phyloP scores from a whole-genome alignment of 371 early-diverging fungal genomes.

The Mortierella sp. region DNA sequence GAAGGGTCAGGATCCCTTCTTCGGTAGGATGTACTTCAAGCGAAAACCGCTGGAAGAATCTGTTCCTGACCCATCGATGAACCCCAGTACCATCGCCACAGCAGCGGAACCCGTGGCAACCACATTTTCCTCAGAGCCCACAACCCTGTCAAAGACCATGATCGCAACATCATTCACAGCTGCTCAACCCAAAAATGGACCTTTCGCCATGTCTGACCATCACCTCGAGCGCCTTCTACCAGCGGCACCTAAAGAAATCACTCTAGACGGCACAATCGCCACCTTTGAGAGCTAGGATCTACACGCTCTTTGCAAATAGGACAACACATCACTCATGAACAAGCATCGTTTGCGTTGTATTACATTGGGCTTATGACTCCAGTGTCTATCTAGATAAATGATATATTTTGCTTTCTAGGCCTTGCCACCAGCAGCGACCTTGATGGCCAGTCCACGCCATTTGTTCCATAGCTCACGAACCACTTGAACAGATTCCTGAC shows the following conservation, averaged over 20 bases:
- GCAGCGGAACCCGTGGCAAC: not conserved
- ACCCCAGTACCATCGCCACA: not conserved
- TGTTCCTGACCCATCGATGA: not conserved
- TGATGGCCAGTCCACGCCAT: conserved; percentile 16
- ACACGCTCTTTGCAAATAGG: not conserved
- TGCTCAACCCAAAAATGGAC: conserved; percentile 35
- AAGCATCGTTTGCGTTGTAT: too few relatives aligned
- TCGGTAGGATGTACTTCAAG: conserved; percentile 38
- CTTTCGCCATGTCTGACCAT: conserved; percentile 28
- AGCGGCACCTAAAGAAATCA: conserved; percentile 19
- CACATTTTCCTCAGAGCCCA: not conserved
- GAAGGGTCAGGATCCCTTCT: conserved; percentile 45
- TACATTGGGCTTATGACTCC: too few relatives aligned
- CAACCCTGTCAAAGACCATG: conserved; percentile 30
- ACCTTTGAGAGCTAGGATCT: conserved; percentile 26
- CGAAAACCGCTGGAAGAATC: conserved; percentile 23
- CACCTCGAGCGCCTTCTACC: conserved; percentile 16
- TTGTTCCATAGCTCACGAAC: conserved; percentile 30
- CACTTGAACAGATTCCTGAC: conserved; percentile 35
- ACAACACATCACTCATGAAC: too few relatives aligned
- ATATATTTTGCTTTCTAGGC: conserved; percentile 10
- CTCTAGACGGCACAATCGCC: conserved; percentile 39
- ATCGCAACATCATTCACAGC: conserved; percentile 17
- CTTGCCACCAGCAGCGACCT: conserved; percentile 29
- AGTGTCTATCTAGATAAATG: too few relatives aligned